phyloP scores from a whole-genome alignment of 305 asterid species.

The Fraxinus latifolia region DNA sequence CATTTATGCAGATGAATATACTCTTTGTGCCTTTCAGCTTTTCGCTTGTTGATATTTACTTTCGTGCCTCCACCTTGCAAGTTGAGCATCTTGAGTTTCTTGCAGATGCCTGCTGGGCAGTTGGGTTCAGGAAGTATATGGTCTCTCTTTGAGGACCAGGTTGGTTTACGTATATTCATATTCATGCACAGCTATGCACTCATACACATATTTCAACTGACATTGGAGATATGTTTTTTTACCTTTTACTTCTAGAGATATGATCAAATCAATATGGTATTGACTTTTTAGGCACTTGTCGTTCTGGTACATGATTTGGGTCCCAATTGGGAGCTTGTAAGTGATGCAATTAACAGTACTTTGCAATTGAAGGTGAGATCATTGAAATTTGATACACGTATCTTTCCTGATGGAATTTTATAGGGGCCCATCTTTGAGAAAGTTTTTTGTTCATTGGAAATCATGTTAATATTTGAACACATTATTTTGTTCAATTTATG shows the following conservation, averaged over 20 bases:
- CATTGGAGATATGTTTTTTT: constrained; percentile 8
- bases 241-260: constrained; percentile 11
- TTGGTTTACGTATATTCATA: constrained; percentile 31
- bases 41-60: constrained; percentile 4
- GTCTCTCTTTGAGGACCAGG: constrained; percentile 83
- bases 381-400: neutral
- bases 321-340: constrained; percentile 87
- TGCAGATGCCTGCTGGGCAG: constrained; percentile 55
- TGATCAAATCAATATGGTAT: constrained; percentile 6
- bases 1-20: constrained; percentile 4
- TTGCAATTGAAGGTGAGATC: constrained; percentile 65
- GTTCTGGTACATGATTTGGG: constrained; percentile 85
- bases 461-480: constrained; percentile 17
- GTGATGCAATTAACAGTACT: constrained; percentile 73
- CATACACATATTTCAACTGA: neutral
- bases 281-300: constrained; percentile 56
- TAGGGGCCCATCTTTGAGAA: constrained; percentile 8
- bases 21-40: constrained; percentile 4
- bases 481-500: constrained; percentile 24
- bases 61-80: constrained; percentile 6
- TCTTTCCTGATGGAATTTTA: constrained; percentile 15
- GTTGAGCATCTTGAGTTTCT: constrained; percentile 30
- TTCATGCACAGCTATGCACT: constrained; percentile 9
- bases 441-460: constrained; percentile 10
- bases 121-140: constrained; percentile 62